Evolutionary conservation across 176 grass and related monocot species (phyloP), one percentile per base, ranked within the genome.

Genomic region (Coix lacrymajobi): DNA sequence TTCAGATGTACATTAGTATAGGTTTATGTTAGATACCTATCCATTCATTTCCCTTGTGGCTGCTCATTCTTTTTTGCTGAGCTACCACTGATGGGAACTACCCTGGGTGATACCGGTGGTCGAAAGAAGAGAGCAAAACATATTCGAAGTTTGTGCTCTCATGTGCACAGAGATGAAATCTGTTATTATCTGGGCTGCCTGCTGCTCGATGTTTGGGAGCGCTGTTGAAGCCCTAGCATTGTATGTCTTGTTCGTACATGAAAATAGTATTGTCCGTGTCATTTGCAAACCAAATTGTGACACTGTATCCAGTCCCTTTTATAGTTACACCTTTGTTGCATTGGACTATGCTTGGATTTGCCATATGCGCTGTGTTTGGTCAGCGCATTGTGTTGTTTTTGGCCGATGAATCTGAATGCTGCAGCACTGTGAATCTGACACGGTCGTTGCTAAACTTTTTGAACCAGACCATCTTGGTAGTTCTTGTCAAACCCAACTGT

Each of bases 51-150:
- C 80, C 79, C 81, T 41, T 28, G 61, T 79, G 90, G 25, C 32
- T 7, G 89, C 87, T 91, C 73, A 79, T 86, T 84, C 39, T 84
- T 92, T 92, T 91, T 83, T 71, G 77, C 72, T 75, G 84, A 89
- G 94, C 85, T 84, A 76, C 83, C 80, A 88, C 65, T 79, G 89
- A 79, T 86, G 91, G 79, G 57, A 86, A 71, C 60, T 41, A 69
- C 62, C 63, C 79, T 73, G 73, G 77, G 66, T 69, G 81, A 81
- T 84, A 79, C 76, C 44, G 19, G 82, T 73, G 71, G 60, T 94
- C 43, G 15, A 75, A 46, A 71, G 67, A 69, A 9, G 25, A 30
- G 73, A 89, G 78, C 45, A 64, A 39, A 60, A 51, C 58, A 44
- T 78, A 43, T 87, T 80, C 25, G 24, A 66, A 46, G 69, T 88